A percentile compares a stretch with the other conserved stretches of the same genome.
These are phyloP conservation scores for Periconia digitata DNA, from an alignment of 2,329 filamentous ascomycete species.

Conservation along the genomic window DNA sequence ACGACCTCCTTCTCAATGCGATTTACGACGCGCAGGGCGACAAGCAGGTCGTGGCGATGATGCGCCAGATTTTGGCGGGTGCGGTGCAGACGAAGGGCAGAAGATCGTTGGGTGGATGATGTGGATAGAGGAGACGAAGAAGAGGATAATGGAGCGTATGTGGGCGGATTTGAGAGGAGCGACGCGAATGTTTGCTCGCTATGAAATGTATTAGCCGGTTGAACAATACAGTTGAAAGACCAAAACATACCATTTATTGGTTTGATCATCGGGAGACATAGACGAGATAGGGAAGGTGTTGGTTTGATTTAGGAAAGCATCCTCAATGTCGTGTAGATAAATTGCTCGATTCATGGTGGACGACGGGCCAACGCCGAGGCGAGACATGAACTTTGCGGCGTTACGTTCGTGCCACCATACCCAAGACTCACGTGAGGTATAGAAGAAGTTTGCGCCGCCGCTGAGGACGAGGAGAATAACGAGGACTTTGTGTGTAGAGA, in stretches of 20 bases:
- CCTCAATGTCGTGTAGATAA: conserved; percentile 78
- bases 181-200: conserved; percentile 42
- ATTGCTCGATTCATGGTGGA: conserved; percentile 81
- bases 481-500: conserved; percentile 74
- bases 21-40: conserved; percentile 88
- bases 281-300: conserved; percentile 28
- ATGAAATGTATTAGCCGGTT: not conserved
- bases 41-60: conserved; percentile 86
- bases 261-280: conserved; percentile 12
- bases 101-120: conserved; percentile 15
- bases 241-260: conserved; percentile 29
- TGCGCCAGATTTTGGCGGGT: conserved; percentile 81
- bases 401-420: conserved; percentile 85
- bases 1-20: conserved; percentile 84
- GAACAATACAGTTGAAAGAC: not conserved
- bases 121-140: conserved; percentile 20
- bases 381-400: conserved; percentile 77
- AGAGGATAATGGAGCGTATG: conserved; percentile 16
- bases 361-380: conserved; percentile 78
- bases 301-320: conserved; percentile 52
- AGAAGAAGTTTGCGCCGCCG: conserved; percentile 70
- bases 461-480: conserved; percentile 70
- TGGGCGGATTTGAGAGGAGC: conserved; percentile 31
- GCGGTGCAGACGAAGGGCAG: conserved; percentile 63
- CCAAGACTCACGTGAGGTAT: conserved; percentile 71